A percentile compares a stretch with the other conserved stretches of the same genome.
Evolutionary conservation across 2,329 filamentous ascomycete species (phyloP).

Genomic region (Fusarium papillatum): DNA sequence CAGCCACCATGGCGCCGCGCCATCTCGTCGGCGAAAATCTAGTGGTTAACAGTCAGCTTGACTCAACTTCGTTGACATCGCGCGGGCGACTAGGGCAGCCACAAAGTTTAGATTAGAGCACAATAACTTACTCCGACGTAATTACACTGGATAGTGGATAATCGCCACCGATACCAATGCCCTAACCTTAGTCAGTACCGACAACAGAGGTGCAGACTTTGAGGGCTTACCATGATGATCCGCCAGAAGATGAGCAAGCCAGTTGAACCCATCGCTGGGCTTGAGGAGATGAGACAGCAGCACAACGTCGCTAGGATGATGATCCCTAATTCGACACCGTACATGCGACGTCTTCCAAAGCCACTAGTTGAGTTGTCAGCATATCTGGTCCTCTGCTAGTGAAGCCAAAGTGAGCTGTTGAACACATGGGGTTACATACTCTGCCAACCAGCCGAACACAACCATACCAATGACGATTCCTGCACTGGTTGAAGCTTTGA

Average conservation of each 20-base stretch:
- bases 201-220: not conserved
- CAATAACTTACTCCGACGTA: constrained; percentile 74
- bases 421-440: constrained; percentile 55
- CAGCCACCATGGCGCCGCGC: constrained; percentile 86
- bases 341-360: constrained; percentile 85
- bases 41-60: constrained; percentile 30
- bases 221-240: constrained; percentile 72
- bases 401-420: not conserved
- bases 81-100: constrained; percentile 14
- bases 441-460: constrained; percentile 82
- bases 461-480: constrained; percentile 86
- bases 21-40: constrained; percentile 86
- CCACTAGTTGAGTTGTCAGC: constrained; percentile 51
- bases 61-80: not conserved
- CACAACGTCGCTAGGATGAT: constrained; percentile 80
- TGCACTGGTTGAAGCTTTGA: constrained; percentile 86
- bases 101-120: constrained; percentile 23
- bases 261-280: constrained; percentile 70
- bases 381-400: not conserved
- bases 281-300: constrained; percentile 73
- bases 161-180: constrained; percentile 84
- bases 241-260: constrained; percentile 81
- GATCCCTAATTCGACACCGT: constrained; percentile 81
- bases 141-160: constrained; percentile 84
- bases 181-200: constrained; percentile 51